Evolutionary conservation across 139 green algal genomes (phyloP).

Genomic region (Astrephomene gubernaculifera): DNA sequence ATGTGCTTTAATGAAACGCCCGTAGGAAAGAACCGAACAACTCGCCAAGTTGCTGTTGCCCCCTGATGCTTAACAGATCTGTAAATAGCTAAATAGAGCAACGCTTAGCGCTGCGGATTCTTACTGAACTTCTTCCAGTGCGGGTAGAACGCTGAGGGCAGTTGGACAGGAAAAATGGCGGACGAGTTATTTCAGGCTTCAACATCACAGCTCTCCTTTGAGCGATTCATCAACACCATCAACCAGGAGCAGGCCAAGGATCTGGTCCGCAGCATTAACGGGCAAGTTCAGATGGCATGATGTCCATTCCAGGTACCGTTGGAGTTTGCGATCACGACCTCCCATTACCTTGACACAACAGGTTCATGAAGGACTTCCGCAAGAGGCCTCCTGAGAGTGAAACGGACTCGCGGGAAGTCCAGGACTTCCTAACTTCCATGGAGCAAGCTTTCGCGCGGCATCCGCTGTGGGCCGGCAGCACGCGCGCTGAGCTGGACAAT

Average conservation of each 20-base stretch:
- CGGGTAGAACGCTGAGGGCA: too few relatives aligned
- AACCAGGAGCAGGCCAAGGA: conserved; percentile 72
- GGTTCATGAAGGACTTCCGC: conserved; percentile 72
- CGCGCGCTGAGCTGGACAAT: conserved; percentile 74
- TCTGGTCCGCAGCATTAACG: conserved; percentile 92
- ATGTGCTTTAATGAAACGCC: too few relatives aligned
- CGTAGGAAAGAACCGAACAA: too few relatives aligned
- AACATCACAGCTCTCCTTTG: conserved; percentile 23
- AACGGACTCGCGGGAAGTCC: conserved; percentile 56
- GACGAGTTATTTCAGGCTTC: conserved; percentile 15
- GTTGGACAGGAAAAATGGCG: neutral
- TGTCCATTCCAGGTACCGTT: too few relatives aligned
- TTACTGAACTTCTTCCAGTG: too few relatives aligned
- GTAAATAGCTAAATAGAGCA: too few relatives aligned
- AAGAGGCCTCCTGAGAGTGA: conserved; percentile 40
- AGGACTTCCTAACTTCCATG: conserved; percentile 87
- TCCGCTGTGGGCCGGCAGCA: conserved; percentile 81
- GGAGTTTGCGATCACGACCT: neutral
- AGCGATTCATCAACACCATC: conserved; percentile 59
- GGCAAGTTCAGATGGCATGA: too few relatives aligned
- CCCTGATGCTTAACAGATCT: too few relatives aligned
- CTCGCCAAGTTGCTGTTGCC: too few relatives aligned
- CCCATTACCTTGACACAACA: neutral
- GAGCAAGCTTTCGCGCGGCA: conserved; percentile 85
- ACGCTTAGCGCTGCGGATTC: too few relatives aligned